Evolutionary conservation across 352 stramenopile species (phyloP), one percentile per base, ranked within the genome.

Genomic region (Phytophthora sojae): DNA sequence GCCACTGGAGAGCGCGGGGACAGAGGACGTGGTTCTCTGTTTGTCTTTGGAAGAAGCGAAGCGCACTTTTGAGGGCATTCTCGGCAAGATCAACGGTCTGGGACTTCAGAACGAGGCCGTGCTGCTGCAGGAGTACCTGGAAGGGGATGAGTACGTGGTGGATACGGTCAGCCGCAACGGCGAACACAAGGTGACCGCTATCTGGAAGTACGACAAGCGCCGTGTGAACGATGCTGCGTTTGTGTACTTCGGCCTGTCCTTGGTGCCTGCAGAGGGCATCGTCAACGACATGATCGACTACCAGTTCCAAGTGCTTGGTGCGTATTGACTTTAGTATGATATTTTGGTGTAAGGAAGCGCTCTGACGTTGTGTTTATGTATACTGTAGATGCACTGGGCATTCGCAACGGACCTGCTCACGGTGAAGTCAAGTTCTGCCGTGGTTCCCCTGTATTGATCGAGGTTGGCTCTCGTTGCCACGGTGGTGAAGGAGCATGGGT

Each of bases 131-230:
- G 96, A 99, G 74, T 99, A 97, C 68, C 82, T 99, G 2, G 85
- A 92, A 56, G 97, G 97, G 11, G 88, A 92, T 61, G 97, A 99
- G 76, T 99, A 98, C 80, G 97, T 98, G 5, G 86, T 99, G 14
- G 97, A 99, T 82, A 97, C 95, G 7, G 96, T 99, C 12, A 97
- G 86, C 61, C 90, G 89, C 54, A 81, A 97, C 69, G 97, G 97
- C 6, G 72, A 95, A 57, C 92, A 98, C 80, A 99, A 99, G 70
- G 90, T 99, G 50, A 92, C 93, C 37, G 97, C 96, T 19, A 88
- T 99, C 12, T 99, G 97, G 97, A 97, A 97, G 75, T 99, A 99
- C 75, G 97, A 99, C 79, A 99, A 99, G 84, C 86, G 97, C 47
- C 84, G 89, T 8, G 91, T 98, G 42, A 99, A 99, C 73, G 76